phyloP scores from a whole-genome alignment of 176 grass and related monocot species.

The Oryza longistaminata region DNA sequence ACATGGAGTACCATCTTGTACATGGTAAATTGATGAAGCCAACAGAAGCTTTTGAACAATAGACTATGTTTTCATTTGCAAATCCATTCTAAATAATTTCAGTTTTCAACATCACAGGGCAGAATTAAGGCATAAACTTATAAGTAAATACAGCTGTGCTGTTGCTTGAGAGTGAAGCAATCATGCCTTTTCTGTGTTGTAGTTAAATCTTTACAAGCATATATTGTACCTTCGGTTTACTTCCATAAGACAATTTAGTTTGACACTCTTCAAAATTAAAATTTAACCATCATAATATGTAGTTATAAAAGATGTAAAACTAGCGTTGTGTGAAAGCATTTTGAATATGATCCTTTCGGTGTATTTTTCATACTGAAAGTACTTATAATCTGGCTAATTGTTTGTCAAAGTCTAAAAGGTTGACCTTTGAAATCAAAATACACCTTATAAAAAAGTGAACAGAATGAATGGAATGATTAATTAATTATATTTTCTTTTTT shows the following conservation, averaged over 20 bases:
- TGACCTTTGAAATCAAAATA: neutral
- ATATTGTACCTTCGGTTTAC: no score
- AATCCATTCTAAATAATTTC: neutral
- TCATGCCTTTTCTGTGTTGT: neutral
- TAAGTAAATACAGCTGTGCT: neutral
- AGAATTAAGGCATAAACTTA: conserved; percentile 5
- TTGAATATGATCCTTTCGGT: neutral
- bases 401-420: neutral
- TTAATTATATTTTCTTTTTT: neutral
- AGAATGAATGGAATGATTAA: neutral
- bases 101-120: neutral
- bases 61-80: neutral
- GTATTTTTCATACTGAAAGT: neutral
- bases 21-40: neutral
- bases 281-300: neutral
- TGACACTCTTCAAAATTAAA: neutral
- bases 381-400: neutral
- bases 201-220: neutral
- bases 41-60: neutral
- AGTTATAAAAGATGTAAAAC: neutral
- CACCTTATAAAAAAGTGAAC: neutral
- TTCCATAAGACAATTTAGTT: neutral
- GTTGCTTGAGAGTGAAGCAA: conserved; percentile 6
- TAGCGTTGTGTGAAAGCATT: neutral
- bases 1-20: conserved; percentile 2